Evolutionary conservation across 2,329 filamentous ascomycete species (phyloP).

Genomic region (Penicillium sp.): DNA sequence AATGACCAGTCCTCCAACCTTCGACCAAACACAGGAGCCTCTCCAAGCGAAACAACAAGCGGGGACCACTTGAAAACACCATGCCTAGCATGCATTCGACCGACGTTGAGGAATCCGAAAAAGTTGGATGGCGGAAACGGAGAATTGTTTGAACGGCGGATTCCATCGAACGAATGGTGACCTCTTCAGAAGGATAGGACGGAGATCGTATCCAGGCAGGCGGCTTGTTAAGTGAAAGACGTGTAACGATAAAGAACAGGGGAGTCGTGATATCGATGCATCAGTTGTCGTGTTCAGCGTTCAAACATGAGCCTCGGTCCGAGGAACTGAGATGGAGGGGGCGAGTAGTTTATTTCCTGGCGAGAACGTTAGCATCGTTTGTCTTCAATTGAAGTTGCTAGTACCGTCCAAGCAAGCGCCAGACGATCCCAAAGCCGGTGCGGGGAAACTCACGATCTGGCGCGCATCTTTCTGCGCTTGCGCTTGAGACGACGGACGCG

Average conservation of each 20-base stretch:
- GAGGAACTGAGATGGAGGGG: constrained; percentile 55
- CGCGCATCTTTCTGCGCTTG: constrained; percentile 99
- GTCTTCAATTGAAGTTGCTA: not conserved
- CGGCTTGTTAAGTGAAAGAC: constrained; percentile 27
- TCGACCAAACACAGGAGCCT: constrained; percentile 37
- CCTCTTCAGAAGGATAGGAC: constrained; percentile 18
- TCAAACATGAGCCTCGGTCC: constrained; percentile 39
- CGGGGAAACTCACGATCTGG: constrained; percentile 74
- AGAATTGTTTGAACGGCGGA: constrained; percentile 30
- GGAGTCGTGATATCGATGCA: constrained; percentile 34
- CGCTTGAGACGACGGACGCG: constrained; percentile 97
- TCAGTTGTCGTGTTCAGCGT: constrained; percentile 42
- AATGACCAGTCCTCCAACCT: constrained; percentile 32
- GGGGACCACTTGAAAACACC: constrained; percentile 18
- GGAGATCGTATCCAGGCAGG: constrained; percentile 21
- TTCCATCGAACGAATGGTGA: constrained; percentile 27
- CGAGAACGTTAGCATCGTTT: constrained; percentile 34
- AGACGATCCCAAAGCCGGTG: not conserved
- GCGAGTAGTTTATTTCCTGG: constrained; percentile 69
- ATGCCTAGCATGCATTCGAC: constrained; percentile 31
- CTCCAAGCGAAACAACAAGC: constrained; percentile 23
- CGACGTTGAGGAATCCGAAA: constrained; percentile 33
- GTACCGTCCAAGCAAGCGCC: constrained; percentile 1
- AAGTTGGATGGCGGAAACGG: constrained; percentile 25
- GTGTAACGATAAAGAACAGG: constrained; percentile 32